phyloP scores from a whole-genome alignment of 768 basidiomycete genomes.

The Lactarius akahatsu region DNA sequence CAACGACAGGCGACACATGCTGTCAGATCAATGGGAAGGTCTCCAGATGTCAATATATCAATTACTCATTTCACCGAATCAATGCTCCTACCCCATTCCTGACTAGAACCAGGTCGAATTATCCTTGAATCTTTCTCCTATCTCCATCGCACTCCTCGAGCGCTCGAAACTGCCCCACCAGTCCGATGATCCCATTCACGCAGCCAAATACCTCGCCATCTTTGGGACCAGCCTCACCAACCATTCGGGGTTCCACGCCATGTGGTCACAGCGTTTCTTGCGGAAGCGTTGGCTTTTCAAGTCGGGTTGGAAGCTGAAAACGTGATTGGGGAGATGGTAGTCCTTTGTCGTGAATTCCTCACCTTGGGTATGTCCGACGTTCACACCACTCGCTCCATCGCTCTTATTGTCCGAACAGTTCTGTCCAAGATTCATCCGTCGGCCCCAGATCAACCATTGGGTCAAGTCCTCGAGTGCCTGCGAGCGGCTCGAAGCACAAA shows the following conservation, averaged over 20 bases:
- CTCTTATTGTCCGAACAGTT: neutral
- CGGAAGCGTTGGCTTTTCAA: neutral
- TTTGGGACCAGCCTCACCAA: neutral
- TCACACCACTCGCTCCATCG: neutral
- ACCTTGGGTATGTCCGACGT: neutral
- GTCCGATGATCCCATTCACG: neutral
- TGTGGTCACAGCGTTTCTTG: neutral
- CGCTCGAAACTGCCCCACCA: neutral
- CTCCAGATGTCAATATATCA: neutral
- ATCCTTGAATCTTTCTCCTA: neutral
- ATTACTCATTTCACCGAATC: neutral
- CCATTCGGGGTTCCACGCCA: neutral
- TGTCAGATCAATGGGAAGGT: neutral
- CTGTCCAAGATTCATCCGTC: neutral
- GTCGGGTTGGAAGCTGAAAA: neutral
- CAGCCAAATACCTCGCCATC: neutral
- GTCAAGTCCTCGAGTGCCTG: neutral
- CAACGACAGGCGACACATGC: neutral
- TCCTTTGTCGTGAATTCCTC: neutral
- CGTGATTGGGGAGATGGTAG: neutral
- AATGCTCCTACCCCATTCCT: neutral
- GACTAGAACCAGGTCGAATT: neutral
- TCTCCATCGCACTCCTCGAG: neutral
- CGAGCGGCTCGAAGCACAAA: neutral
- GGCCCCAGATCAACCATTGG: neutral